These are phyloP conservation scores for Fraxinus xanthoxyloides DNA, from an alignment of 305 asterid genomes.

Conservation along the genomic window DNA sequence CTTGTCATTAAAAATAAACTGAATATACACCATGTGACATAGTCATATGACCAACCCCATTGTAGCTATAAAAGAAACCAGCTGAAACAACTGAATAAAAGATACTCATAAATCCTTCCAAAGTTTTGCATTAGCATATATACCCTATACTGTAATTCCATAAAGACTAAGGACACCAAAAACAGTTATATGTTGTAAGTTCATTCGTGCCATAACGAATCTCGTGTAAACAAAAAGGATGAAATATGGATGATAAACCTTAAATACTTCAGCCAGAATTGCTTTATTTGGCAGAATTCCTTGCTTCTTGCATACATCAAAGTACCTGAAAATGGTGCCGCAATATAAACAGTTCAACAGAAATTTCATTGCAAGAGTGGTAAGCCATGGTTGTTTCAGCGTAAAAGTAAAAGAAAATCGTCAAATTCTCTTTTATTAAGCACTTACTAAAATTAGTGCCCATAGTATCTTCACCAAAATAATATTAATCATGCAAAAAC, in stretches of 20 bases:
- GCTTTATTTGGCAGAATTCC: constrained; percentile 54
- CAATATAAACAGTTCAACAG: not conserved
- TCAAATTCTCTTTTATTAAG: not conserved
- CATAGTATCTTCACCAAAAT: not conserved
- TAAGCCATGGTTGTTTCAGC: constrained; percentile 10
- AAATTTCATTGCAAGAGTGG: not conserved
- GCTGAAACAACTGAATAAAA: not conserved
- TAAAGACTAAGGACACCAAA: not conserved
- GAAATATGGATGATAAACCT: constrained; percentile 45
- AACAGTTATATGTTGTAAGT: not conserved
- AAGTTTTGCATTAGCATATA: constrained; percentile 1
- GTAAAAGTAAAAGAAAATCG: not conserved
- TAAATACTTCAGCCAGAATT: constrained; percentile 58
- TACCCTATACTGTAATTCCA: constrained; percentile 3
- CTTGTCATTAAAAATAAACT: not conserved
- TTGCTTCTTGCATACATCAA: constrained; percentile 55
- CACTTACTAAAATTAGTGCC: not conserved
- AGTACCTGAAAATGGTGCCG: constrained; percentile 54
- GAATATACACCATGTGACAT: not conserved
- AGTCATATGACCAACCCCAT: not conserved
- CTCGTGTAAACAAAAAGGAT: constrained; percentile 10
- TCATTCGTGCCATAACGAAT: constrained; percentile 3
- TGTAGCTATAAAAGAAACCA: not conserved
- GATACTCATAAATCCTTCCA: not conserved
- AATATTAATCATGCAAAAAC: not conserved